Evolutionary conservation across 495 filamentous ascomycete genomes (phyloP), one percentile per base, ranked within the genome.

Genomic region (Penicillium ochrochloron): DNA sequence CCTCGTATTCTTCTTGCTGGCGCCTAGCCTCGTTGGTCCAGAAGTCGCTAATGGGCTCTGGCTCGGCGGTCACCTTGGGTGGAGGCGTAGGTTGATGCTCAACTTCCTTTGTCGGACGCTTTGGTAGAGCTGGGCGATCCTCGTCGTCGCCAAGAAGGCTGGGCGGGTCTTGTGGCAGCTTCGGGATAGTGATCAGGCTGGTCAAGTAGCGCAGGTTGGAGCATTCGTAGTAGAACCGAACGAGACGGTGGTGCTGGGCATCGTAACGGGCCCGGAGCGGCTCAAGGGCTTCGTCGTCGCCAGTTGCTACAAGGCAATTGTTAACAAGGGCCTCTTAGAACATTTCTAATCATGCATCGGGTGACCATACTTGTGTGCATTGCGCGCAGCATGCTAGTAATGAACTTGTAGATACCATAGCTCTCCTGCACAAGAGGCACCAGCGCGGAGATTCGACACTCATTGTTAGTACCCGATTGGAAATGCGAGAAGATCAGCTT

Each of bases 161-260:
- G 1, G 95, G 95, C 3, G 96, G 92, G 51, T 98, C 93, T 79
- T 93, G 93, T 2, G 95, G 95, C 31, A 99, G 85, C 73, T 97
- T 97, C 2, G 95, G 95, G 17, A 98, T 91, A 9, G 92, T 97
- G 72, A 98, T 98, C 11, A 99, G 82, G 69, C 92, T 96, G 19
- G 95, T 98, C 59, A 99, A 84, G 72, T 99, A 99, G 59, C 94
- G 90, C 61, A 99, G 80, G 75, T 97, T 98, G 6, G 94, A 97
- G 79, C 95, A 99, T 79, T 99, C 95, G 76, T 97, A 98, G 78
- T 98, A 99, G 78, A 97, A 99, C 66, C 95, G 94, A 67, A 97
- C 90, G 19, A 99, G 85, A 27, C 95, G 91, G 78, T 97, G 90
- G 75, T 98, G 95, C 69, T 98, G 96, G 27, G 93, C 91, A 75